Conservation (phyloP, 2,329 filamentous ascomycete species). For the Zasmidium angulare region DNA sequence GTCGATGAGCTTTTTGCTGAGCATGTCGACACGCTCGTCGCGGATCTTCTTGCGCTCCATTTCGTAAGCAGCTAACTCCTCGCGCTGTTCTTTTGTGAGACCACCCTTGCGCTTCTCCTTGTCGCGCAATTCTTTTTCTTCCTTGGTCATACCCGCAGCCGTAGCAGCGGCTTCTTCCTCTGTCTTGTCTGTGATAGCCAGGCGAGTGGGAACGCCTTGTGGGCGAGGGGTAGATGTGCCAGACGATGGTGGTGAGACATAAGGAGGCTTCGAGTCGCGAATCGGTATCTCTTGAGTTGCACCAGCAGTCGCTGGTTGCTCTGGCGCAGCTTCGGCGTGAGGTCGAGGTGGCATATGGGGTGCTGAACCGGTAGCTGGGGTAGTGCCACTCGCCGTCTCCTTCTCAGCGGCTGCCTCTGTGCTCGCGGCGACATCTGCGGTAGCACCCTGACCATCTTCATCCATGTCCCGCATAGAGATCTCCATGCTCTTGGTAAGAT, state of each 20-base stretch:
- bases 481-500: slow-evolving; percentile 96
- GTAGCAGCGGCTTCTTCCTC: slow-evolving; percentile 71
- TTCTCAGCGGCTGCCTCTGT: slow-evolving; percentile 38
- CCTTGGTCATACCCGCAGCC: slow-evolving; percentile 64
- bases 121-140: slow-evolving; percentile 73
- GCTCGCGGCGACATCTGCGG: slow-evolving; percentile 40
- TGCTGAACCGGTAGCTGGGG: slow-evolving; percentile 16
- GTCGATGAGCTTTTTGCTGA: slow-evolving; percentile 82
- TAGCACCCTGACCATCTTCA: slow-evolving; percentile 58
- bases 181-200: slow-evolving; percentile 83
- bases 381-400: slow-evolving; percentile 21
- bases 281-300: slow-evolving; percentile 25
- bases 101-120: slow-evolving; percentile 89
- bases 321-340: slow-evolving; percentile 15
- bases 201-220: slow-evolving; percentile 69
- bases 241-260: slow-evolving; percentile 18
- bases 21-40: slow-evolving; percentile 83
- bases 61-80: slow-evolving; percentile 86
- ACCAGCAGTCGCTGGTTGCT: slow-evolving; percentile 11
- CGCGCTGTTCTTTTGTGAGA: slow-evolving; percentile 86
- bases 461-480: slow-evolving; percentile 84
- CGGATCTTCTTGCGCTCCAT: slow-evolving; percentile 79
- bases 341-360: slow-evolving; percentile 9
- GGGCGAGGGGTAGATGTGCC: slow-evolving; percentile 52
- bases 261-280: slow-evolving; percentile 22